A percentile compares a stretch with the other conserved stretches of the same genome.
Conservation (phyloP, 169 alveolate species). For the Toxoplasma gondii region DNA sequence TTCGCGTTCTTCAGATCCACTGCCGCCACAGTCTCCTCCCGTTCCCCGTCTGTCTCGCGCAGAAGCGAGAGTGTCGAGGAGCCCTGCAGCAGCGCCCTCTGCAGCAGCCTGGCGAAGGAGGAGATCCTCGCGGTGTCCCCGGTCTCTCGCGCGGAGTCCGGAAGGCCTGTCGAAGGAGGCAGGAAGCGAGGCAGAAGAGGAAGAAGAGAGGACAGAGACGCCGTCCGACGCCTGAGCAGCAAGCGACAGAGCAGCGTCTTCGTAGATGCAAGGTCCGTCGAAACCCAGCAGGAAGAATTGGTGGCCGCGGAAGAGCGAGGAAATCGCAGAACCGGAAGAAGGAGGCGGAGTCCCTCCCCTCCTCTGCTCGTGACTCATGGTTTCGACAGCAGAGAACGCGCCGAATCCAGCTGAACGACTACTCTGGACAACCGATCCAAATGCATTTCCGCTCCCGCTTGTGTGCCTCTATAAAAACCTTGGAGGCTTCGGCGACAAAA, state of each 20-base stretch:
- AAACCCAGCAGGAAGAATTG: background rate
- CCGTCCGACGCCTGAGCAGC: background rate
- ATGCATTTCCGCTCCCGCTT: no score
- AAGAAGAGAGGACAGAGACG: background rate
- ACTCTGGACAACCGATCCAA: no score
- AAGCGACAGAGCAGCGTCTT: background rate
- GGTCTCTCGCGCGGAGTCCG: background rate
- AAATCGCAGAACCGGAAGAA: background rate
- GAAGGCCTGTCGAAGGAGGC: no score
- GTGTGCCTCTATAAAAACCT: no score
- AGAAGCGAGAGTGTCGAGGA: background rate
- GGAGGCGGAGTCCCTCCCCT: background rate
- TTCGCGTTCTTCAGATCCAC: no score
- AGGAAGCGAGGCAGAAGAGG: background rate
- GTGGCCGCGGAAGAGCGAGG: background rate
- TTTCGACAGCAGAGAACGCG: no score
- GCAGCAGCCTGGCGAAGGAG: background rate
- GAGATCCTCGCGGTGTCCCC: background rate
- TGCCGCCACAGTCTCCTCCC: background rate
- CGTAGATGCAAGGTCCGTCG: background rate
- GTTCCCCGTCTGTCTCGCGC: background rate
- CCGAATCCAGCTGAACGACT: no score
- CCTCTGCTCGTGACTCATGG: no score
- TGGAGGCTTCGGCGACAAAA: no score
- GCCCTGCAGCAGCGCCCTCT: constrained; percentile 1